Base-by-base conservation (phyloP, 2,329 filamentous ascomycete genomes). In the Claviceps purpurea region DNA sequence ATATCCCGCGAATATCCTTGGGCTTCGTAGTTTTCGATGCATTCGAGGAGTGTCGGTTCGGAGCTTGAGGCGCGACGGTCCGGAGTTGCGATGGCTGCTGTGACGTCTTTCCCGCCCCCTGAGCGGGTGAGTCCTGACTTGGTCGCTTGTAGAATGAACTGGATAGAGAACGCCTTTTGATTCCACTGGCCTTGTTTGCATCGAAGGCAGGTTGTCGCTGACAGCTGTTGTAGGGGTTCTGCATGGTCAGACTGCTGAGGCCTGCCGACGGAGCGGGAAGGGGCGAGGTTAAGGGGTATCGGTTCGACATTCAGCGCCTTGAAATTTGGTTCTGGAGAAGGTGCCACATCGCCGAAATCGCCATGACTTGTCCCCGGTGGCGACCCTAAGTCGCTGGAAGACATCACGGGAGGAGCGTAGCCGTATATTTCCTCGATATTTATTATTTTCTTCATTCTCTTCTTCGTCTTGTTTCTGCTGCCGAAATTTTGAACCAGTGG, bases 1-100 rank as follows among this genome's bases (percentile, higher is more conserved):
- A 73, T 64, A 1, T 67, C 60, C 49, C 68, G 62, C 0, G 62
- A 58, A 63, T 73, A 79, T 1, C 74, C 74, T 1, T 73, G 62
- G 4, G 64, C 62, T 38, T 68, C 57, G 47, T 72, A 74, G 48
- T 67, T 62, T 16, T 72, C 64, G 0, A 74, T 64, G 51, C 70
- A 67, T 2, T 67, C 62, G 5, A 68, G 56, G 1, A 74, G 8
- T 30, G 8, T 30, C 10, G 8, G 8, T 30, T 30, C 26, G 26
- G 26, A 30, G 26, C 26, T 10, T 30, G 26, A 30, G 26, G 8
- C 8, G 26, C 26, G 26, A 30, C 26, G 26, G 8, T 30, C 26
- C 26, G 8, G 26, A 53, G 50, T 46, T 51, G 49, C 54, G 53
- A 24, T 40, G 61, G 50, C 26, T 57, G 47, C 37, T 53, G 44